Base-by-base conservation (phyloP, 495 filamentous ascomycete genomes). In the Sordaria brevicollis region DNA sequence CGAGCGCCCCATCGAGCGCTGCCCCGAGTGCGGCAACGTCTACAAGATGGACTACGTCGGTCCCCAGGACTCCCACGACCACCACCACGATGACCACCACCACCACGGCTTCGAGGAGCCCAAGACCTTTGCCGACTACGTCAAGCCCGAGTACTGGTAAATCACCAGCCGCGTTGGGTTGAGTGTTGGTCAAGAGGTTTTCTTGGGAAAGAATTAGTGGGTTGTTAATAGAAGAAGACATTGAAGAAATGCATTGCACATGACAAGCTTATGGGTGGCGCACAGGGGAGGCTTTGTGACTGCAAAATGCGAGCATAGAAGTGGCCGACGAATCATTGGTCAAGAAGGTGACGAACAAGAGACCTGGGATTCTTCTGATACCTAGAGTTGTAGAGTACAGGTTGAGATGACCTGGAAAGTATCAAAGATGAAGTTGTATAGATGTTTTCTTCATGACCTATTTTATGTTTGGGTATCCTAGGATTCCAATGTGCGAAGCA, bases 31-130 rank as follows among this genome's bases (percentile, higher is more conserved):
- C 85, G 96, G 96, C 67, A 89, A 88, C 83, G 92, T 93, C 74
- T 91, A 94, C 83, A 97, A 96, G 89, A 92, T 97, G 89, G 92
- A 97, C 79, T 99, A 97, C 80, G 80, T 97, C 69, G 95, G 95
- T 38, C 91, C 93, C 35, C 76, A 86, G 76, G 91, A 91, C 71
- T 82, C 69, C 62, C 65, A 71, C 41, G 67, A 34, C 71, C 85
- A 90, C 77, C 82, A 80, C 62, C 84, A 89, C 73, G 81, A 82
- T 75, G 84, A 86, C 76, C 76, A 81, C 76, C 80, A 86, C 77
- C 78, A 81, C 82, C 86, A 87, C 74, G 81, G 82, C 76, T 88
- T 85, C 78, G 86, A 87, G 81, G 92, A 95, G 83, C 91, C 92
- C 78, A 94, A 95, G 89, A 96, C 91, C 69, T 93, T 96, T 74